Base-by-base conservation (phyloP, 306 rosid genomes). In the Prunus fruticosa region DNA sequence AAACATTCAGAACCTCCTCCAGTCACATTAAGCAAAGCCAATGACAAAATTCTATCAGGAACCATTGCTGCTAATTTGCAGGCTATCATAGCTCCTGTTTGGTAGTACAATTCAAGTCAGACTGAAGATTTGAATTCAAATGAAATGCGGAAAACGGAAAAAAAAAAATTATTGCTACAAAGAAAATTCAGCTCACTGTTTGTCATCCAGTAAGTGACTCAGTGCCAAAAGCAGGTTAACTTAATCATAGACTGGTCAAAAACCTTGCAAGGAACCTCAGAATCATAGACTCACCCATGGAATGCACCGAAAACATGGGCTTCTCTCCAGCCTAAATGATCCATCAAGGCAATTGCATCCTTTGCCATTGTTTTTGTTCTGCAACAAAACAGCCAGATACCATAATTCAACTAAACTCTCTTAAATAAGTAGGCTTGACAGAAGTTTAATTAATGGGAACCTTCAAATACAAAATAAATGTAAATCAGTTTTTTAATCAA, bases 271-370 rank as follows among this genome's bases (percentile, higher is more conserved):
- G n/a, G 45, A 2, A 23, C 15, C 14, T 65, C 69, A 2, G 23
- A 76, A 61, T 50, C 56, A 58, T 2, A 8, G 11, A 84, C 91
- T 87, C 79, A 92, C 99, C 99, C 99, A 95, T 95, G 14, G 99
- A 95, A 71, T 95, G 99, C 56, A n/a, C 97, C 99, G 81, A 92
- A 89, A 78, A 92, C 81, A 83, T 95, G 99, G n/a, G 93, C 93
- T 54, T 86, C 87, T 82, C 78, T 69, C 99, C 99, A 95, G 11
- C 97, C 99, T 73, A 92, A 75, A 82, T 90, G 97, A 84, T 95
- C 97, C 84, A 95, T 75, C 64, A 95, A 67, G 63, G 93, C 89
- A 81, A 90, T 81, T 15, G 96, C 97, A 75, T 95, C 99, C 91
- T 83, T 86, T 19, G 99, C 97, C 99, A 95, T 92, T 50, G 76